These are phyloP conservation scores for Solanum bulbocastanum DNA, from an alignment of 257 asterid genomes.

Conservation along the genomic window DNA sequence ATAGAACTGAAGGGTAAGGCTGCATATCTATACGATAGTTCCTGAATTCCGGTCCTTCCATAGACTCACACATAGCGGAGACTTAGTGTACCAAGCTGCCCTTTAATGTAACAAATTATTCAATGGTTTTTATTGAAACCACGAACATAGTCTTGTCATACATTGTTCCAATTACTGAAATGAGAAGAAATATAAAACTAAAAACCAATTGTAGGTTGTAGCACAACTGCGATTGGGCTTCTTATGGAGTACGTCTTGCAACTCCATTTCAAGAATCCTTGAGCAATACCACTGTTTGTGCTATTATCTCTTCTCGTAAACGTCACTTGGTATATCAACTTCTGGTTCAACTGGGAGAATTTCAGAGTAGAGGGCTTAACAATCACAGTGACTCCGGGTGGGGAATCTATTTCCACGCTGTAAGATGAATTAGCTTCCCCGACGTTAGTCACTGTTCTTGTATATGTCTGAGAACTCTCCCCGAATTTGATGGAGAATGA, in stretches of 20 bases:
- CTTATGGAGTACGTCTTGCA: constrained; percentile 17
- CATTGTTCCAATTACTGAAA: neutral
- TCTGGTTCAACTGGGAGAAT: constrained; percentile 16
- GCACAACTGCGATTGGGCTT: constrained; percentile 20
- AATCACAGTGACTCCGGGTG: constrained; percentile 10
- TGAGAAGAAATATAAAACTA: neutral
- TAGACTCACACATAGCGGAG: neutral
- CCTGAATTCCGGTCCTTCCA: neutral
- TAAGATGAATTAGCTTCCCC: constrained; percentile 22
- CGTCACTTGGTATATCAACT: constrained; percentile 19
- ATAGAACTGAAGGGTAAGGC: neutral
- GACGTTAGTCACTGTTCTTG: constrained; percentile 26
- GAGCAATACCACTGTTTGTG: neutral
- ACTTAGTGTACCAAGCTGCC: neutral
- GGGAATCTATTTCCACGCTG: constrained; percentile 6
- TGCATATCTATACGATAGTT: neutral
- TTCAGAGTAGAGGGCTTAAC: constrained; percentile 12
- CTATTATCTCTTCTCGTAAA: neutral
- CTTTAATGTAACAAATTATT: neutral
- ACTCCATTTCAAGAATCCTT: constrained; percentile 36
- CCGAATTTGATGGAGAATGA: neutral
- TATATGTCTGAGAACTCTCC: constrained; percentile 8
- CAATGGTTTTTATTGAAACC: neutral
- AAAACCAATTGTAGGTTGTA: neutral
- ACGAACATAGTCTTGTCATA: neutral